phyloP scores from a whole-genome alignment of 2,329 filamentous ascomycete species.

The Ophiostoma pallidulum region DNA sequence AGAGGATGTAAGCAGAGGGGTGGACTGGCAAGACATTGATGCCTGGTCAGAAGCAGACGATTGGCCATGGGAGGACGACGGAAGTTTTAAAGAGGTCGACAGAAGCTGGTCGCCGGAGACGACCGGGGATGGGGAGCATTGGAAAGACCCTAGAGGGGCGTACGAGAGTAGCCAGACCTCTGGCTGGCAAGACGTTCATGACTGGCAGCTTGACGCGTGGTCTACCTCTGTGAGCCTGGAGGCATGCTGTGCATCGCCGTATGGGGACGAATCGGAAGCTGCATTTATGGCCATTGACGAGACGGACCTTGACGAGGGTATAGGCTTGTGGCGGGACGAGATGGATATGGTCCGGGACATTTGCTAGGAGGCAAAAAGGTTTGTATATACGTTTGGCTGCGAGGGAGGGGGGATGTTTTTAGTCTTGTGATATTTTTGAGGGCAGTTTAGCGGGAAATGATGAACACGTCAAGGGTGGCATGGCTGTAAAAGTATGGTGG shows the following conservation, averaged over 20 bases:
- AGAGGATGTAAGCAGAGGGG: neutral
- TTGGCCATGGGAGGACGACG: neutral
- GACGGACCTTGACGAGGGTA: conserved; percentile 1
- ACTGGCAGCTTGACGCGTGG: conserved; percentile 11
- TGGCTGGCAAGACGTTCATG: conserved; percentile 6
- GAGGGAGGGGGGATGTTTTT: no score
- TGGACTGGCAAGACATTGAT: conserved; percentile 12
- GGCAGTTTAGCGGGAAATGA: no score
- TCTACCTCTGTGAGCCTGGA: no score
- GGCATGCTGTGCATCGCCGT: neutral
- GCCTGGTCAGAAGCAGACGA: conserved; percentile 1
- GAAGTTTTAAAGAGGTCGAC: neutral
- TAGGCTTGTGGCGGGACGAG: conserved; percentile 3
- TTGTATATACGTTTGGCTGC: no score
- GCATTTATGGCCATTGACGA: conserved; percentile 7
- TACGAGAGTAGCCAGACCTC: no score
- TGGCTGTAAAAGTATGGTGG: no score
- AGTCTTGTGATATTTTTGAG: no score
- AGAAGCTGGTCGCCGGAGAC: neutral
- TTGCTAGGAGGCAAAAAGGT: no score
- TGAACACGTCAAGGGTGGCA: no score
- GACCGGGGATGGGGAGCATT: no score
- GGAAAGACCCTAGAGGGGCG: no score
- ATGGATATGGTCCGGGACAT: neutral
- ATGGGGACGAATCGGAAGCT: neutral